A percentile compares a stretch with the other conserved stretches of the same genome.
These are phyloP conservation scores for Delonix regia DNA, from an alignment of 306 rosid species.

Conservation along the genomic window DNA sequence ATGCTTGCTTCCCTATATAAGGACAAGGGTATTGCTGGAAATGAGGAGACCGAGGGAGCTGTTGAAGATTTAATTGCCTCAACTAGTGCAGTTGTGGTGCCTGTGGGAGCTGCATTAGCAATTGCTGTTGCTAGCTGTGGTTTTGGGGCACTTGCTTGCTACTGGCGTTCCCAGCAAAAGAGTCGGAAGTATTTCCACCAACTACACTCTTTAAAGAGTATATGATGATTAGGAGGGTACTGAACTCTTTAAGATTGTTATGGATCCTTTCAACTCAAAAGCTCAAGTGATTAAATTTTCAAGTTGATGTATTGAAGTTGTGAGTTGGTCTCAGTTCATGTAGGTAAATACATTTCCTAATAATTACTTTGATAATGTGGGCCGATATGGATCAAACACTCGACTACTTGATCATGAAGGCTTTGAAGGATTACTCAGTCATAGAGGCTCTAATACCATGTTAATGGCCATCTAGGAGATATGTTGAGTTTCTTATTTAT, in stretches of 20 bases:
- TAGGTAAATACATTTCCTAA: not conserved
- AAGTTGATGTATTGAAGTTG: not conserved
- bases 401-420: not conserved
- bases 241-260: conserved; percentile 49
- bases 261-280: not conserved
- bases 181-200: conserved; percentile 99
- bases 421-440: not conserved
- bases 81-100: conserved; percentile 78
- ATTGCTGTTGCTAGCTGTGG: conserved; percentile 98
- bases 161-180: conserved; percentile 99
- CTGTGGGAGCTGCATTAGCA: conserved; percentile 95
- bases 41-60: conserved; percentile 29
- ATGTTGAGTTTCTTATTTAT: conserved; percentile 35
- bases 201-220: conserved; percentile 94
- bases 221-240: conserved; percentile 95
- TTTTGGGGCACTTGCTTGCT: conserved; percentile 98
- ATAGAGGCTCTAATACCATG: not conserved
- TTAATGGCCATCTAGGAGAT: conserved; percentile 1
- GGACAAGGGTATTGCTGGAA: conserved; percentile 45
- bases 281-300: not conserved
- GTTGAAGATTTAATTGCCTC: conserved; percentile 65
- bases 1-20: conserved; percentile 64
- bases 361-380: not conserved
- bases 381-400: not conserved
- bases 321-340: too few species aligned